These are phyloP conservation scores for Chrysopogon serrulatus DNA, from an alignment of 176 grass and related monocot genomes.

Conservation along the genomic window DNA sequence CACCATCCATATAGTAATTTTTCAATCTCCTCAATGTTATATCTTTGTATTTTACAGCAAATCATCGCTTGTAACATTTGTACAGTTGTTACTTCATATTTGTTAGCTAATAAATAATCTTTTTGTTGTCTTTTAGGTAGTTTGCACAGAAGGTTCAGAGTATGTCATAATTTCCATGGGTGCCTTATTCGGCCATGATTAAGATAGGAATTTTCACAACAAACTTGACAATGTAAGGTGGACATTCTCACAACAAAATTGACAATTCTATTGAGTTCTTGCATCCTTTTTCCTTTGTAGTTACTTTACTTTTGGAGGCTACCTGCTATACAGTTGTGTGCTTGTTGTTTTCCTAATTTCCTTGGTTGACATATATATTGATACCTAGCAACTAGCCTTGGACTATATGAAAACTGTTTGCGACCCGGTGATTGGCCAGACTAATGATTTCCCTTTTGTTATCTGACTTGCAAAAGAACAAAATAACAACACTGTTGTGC, in stretches of 20 bases:
- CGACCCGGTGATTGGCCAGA: neutral
- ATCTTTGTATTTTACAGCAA: neutral
- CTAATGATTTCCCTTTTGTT: neutral
- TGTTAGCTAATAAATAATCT: neutral
- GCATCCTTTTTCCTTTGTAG: no score
- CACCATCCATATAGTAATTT: neutral
- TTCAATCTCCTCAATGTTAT: neutral
- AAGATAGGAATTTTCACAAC: no score
- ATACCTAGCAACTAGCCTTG: neutral
- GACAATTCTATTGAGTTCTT: no score
- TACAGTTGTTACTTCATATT: neutral
- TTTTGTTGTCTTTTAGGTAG: slow-evolving; percentile 41
- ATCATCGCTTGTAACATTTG: neutral
- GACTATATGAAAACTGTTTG: neutral
- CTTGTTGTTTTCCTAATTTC: neutral
- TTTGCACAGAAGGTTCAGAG: slow-evolving; percentile 92
- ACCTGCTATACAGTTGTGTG: neutral
- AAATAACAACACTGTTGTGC: neutral
- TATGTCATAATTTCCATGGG: slow-evolving; percentile 89
- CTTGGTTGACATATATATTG: neutral
- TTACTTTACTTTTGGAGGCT: neutral
- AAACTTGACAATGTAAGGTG: no score
- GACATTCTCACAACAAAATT: no score
- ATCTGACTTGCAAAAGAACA: neutral
- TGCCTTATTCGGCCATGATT: no score